Evolutionary conservation across 2,329 filamentous ascomycete genomes (phyloP).

Genomic region (Diatrype stigma): DNA sequence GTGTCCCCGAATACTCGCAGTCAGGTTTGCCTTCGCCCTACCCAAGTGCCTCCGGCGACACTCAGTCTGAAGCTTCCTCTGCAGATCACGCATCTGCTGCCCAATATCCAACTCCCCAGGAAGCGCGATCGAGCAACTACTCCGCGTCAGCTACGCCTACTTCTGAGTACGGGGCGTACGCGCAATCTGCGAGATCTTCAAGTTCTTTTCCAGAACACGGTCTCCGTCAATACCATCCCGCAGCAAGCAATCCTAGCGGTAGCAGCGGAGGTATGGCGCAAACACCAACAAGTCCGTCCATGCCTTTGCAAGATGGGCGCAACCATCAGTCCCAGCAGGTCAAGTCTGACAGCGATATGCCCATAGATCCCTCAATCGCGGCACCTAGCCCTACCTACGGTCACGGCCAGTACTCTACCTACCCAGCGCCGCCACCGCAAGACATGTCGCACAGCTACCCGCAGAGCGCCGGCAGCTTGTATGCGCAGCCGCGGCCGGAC

Average conservation of each 20-base stretch:
- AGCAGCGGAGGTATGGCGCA: slow-evolving; percentile 90
- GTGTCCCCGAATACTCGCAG: slow-evolving; percentile 74
- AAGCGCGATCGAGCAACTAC: slow-evolving; percentile 68
- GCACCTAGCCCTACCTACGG: slow-evolving; percentile 89
- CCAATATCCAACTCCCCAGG: slow-evolving; percentile 79
- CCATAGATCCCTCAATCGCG: slow-evolving; percentile 98
- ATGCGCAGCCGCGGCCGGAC: slow-evolving; percentile 67
- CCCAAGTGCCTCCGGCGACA: slow-evolving; percentile 60
- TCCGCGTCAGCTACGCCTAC: slow-evolving; percentile 78
- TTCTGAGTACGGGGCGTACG: slow-evolving; percentile 82
- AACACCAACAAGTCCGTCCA: slow-evolving; percentile 94
- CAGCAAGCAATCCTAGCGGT: slow-evolving; percentile 68
- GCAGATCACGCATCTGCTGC: slow-evolving; percentile 93
- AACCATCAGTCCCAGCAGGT: slow-evolving; percentile 72
- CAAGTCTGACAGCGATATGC: slow-evolving; percentile 94
- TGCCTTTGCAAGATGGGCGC: slow-evolving; percentile 77
- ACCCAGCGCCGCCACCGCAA: slow-evolving; percentile 68
- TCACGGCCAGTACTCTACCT: slow-evolving; percentile 80
- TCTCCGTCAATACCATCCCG: slow-evolving; percentile 76
- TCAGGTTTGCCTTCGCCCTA: slow-evolving; percentile 80
- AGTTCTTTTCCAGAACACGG: slow-evolving; percentile 84
- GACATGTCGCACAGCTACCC: slow-evolving; percentile 80
- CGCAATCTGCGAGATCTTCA: slow-evolving; percentile 66
- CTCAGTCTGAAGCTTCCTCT: slow-evolving; percentile 78
- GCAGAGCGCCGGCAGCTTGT: slow-evolving; percentile 59